These are phyloP conservation scores for Phlebiopsis gigantea DNA, from an alignment of 768 basidiomycete genomes.

Conservation along the genomic window DNA sequence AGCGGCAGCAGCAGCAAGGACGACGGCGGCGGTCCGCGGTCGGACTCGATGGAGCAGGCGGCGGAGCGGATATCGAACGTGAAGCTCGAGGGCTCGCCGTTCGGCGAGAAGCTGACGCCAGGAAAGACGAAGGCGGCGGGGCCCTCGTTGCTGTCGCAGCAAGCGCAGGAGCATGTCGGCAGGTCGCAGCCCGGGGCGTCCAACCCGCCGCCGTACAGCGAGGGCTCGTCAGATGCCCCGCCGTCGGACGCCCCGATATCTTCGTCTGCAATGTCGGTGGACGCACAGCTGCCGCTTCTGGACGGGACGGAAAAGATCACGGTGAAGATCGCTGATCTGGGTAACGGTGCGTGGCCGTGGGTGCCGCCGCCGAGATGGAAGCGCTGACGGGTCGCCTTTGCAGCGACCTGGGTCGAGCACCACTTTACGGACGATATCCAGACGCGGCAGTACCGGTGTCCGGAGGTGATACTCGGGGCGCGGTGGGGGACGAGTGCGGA, in stretches of 20 bases:
- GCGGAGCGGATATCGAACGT: constrained; percentile 49
- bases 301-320: constrained; percentile 66
- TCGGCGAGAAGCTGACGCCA: constrained; percentile 34
- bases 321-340: constrained; percentile 98
- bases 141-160: constrained; percentile 72
- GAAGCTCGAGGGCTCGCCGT: constrained; percentile 33
- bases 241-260: constrained; percentile 15
- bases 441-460: constrained; percentile 95
- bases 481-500: constrained; percentile 96
- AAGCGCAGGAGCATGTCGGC: constrained; percentile 37
- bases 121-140: constrained; percentile 38
- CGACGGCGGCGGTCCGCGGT: constrained; percentile 19
- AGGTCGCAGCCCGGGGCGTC: constrained; percentile 10
- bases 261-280: constrained; percentile 26
- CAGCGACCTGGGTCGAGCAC: constrained; percentile 86
- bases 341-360: constrained; percentile 63
- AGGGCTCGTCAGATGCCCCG: constrained; percentile 19
- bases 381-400: not conserved
- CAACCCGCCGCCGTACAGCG: constrained; percentile 20
- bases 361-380: not conserved
- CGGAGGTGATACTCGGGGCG: constrained; percentile 94
- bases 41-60: constrained; percentile 37
- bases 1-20: constrained; percentile 20
- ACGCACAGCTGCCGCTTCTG: constrained; percentile 24
- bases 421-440: constrained; percentile 99